Evolutionary conservation across 2,329 filamentous ascomycete species (phyloP), one percentile per base, ranked within the genome.

Genomic region (Fusarium austroafricanum): DNA sequence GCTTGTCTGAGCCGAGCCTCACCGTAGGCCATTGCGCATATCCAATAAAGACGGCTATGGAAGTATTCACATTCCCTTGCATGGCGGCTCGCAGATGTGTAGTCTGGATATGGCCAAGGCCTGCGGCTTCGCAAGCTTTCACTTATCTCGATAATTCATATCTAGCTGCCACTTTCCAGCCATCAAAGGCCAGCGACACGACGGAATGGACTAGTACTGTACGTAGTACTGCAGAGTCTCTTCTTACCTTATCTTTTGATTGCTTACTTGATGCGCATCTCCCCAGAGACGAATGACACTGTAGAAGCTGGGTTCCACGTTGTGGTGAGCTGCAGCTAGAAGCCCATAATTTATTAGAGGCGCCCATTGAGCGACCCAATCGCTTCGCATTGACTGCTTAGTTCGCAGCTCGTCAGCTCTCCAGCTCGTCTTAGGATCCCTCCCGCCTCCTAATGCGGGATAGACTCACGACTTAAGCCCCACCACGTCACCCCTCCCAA

Each of bases 301-400:
- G 65, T 61, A 63, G 59, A 47, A 54, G 21, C 61, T 51, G 33
- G 67, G 68, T 55, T 67, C 68, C 68, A 63, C 57, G 61, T 38
- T 44, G 45, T 59, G 43, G 65, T 63, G 44, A 63, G 57, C 52
- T 68, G 65, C 71, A 71, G 71, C 61, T 56, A 61, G 68, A 58
- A 10, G 23, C 62, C 71, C 63, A 69, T 68, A 74, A 71, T 65
- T 74, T 74, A 60, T 65, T 52, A 61, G 65, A 71, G 61, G 65
- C 33, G 56, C 55, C 52, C 55, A 62, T 55, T 28, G 55, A 46
- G 55, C 59, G 46, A 59, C 52, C 72, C 71, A 74, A 74, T 74
- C 59, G 67, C 67, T 50, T 64, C 33, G 26, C 68, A 61, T 69
- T 67, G 44, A 29, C 51, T 45, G 46, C 55, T 47, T 68, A 67